A percentile compares a stretch with the other conserved stretches of the same genome.
Conservation (phyloP, 2,329 filamentous ascomycete species). For the Berkeleyomyces basicola region DNA sequence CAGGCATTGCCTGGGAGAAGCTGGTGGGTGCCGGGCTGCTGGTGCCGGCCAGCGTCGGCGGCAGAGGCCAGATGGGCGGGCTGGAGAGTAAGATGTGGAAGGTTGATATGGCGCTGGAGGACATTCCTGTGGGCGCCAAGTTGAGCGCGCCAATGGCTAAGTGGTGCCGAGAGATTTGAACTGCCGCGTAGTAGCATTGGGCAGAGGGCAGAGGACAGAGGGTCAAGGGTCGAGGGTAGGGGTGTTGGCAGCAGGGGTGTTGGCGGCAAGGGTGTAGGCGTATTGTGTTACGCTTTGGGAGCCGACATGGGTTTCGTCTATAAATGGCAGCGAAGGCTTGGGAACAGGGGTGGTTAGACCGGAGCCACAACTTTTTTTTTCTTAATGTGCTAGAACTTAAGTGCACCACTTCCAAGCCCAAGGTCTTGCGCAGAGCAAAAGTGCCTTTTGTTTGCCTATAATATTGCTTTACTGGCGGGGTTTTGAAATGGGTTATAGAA, state of each 20-base stretch:
- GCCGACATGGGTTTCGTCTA: not conserved
- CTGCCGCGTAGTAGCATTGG: not conserved
- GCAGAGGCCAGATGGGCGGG: conserved; percentile 22
- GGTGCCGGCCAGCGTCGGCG: conserved; percentile 46
- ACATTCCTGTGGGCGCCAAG: conserved; percentile 50
- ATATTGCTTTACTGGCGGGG: no score
- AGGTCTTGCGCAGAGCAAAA: not conserved
- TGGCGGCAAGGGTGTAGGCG: not conserved
- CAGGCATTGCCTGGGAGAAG: conserved; percentile 58
- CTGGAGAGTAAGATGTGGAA: conserved; percentile 54
- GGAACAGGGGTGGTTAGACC: not conserved
- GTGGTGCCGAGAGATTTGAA: conserved; percentile 58
- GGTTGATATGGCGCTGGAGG: conserved; percentile 60
- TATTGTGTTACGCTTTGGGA: not conserved
- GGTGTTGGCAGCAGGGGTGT: not conserved
- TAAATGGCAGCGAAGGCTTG: not conserved
- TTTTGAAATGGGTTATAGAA: no score
- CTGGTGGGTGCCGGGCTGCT: conserved; percentile 52
- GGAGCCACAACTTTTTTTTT: not conserved
- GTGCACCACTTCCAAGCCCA: no score
- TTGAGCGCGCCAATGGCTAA: conserved; percentile 43
- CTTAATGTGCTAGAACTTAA: not conserved
- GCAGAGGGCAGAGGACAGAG: not conserved
- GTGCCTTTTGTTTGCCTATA: no score
- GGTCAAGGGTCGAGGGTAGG: not conserved